Evolutionary conservation across 305 asterid species (phyloP).

Genomic region (Ilex paraguariensis): DNA sequence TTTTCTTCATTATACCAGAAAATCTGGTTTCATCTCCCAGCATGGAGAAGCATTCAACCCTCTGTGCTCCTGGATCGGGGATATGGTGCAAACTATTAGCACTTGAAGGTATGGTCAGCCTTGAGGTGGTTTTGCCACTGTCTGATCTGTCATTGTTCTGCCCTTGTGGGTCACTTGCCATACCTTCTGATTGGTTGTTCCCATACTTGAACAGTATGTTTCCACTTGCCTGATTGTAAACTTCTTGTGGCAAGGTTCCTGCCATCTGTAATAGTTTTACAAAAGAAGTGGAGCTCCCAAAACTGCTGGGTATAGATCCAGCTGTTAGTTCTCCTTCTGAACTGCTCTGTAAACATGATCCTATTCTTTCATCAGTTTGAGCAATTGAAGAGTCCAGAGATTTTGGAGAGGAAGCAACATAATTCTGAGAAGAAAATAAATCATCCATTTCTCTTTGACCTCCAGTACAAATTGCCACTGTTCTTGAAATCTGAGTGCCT

Average conservation of each 20-base stretch:
- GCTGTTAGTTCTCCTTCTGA: conserved; percentile 41
- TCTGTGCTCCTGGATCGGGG: conserved; percentile 31
- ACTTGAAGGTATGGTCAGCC: conserved; percentile 10
- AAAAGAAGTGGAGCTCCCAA: conserved; percentile 35
- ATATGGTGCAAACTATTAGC: conserved; percentile 22
- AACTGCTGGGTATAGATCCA: conserved; percentile 23
- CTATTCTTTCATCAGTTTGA: conserved; percentile 45
- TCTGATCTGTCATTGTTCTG: conserved; percentile 21
- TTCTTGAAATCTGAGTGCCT: conserved; percentile 9
- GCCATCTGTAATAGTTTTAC: conserved; percentile 58
- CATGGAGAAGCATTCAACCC: conserved; percentile 18
- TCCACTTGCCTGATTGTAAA: conserved; percentile 29
- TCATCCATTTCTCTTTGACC: conserved; percentile 57
- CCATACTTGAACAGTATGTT: conserved; percentile 21
- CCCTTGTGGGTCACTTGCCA: conserved; percentile 27
- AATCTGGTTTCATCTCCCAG: conserved; percentile 25
- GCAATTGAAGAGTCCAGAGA: conserved; percentile 45
- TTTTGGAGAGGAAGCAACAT: conserved; percentile 58
- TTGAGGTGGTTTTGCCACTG: conserved; percentile 21
- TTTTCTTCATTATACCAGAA: conserved; percentile 19
- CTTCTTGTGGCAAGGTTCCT: conserved; percentile 36
- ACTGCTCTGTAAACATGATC: conserved; percentile 40
- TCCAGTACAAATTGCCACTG: conserved; percentile 26
- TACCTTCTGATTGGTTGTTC: conserved; percentile 27
- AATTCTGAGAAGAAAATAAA: conserved; percentile 62